A percentile compares a stretch with the other conserved stretches of the same genome.
phyloP scores from a whole-genome alignment of 306 rosid genomes.

The Corylus avellana region DNA sequence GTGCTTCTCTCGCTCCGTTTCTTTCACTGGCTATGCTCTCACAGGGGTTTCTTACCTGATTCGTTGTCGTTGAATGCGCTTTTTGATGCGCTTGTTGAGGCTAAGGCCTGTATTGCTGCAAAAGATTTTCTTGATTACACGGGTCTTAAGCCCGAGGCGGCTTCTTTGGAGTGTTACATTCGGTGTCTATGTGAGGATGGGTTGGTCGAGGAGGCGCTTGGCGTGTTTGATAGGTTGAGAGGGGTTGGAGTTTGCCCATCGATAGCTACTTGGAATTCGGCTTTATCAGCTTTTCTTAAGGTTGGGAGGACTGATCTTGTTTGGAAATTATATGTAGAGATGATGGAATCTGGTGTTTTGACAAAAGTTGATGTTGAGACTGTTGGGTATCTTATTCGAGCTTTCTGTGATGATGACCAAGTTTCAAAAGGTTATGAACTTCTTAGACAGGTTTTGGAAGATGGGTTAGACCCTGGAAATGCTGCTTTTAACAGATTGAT shows the following conservation, averaged over 20 bases:
- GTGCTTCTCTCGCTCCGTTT: slow-evolving; percentile 68
- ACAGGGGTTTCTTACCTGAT: slow-evolving; percentile 44
- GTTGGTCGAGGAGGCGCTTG: slow-evolving; percentile 54
- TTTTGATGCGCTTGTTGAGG: slow-evolving; percentile 59
- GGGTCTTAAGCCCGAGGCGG: slow-evolving; percentile 45
- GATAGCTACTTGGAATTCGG: slow-evolving; percentile 57
- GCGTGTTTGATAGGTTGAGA: slow-evolving; percentile 46
- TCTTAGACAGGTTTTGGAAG: slow-evolving; percentile 55
- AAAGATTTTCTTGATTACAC: slow-evolving; percentile 44
- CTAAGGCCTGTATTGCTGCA: slow-evolving; percentile 59
- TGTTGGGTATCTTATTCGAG: slow-evolving; percentile 56
- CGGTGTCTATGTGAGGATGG: slow-evolving; percentile 51
- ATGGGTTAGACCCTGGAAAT: slow-evolving; percentile 53
- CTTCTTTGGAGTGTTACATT: slow-evolving; percentile 58
- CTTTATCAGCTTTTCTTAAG: slow-evolving; percentile 53
- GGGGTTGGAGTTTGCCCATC: slow-evolving; percentile 47
- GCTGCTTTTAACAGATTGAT: slow-evolving; percentile 55
- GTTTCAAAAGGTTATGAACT: slow-evolving; percentile 57
- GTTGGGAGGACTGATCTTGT: slow-evolving; percentile 53
- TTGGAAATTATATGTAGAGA: slow-evolving; percentile 64
- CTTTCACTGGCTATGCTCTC: slow-evolving; percentile 65
- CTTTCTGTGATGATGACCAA: slow-evolving; percentile 52
- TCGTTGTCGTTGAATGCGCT: slow-evolving; percentile 46
- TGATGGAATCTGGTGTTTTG: slow-evolving; percentile 57
- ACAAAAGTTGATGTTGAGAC: slow-evolving; percentile 52